Conservation (phyloP, 75 land plant species). For the Isoetes taiwanensis region DNA sequence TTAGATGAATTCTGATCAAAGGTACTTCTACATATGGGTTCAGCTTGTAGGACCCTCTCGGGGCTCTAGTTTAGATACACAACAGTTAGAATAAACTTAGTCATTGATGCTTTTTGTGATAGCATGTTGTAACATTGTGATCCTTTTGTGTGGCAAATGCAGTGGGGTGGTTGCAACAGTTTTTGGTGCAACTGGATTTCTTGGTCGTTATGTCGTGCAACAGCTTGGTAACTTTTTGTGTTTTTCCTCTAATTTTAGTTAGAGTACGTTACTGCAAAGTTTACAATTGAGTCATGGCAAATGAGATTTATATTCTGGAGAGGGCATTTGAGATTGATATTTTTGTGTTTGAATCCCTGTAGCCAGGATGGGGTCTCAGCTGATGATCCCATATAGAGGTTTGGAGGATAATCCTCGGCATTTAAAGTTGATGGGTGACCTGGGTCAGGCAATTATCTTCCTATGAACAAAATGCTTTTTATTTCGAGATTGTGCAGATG, state of each 20-base stretch:
- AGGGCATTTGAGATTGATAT: neutral
- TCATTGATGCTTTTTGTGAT: neutral
- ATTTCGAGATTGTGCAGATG: neutral
- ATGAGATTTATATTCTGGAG: neutral
- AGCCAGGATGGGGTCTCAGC: constrained; percentile 98
- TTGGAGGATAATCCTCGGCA: constrained; percentile 85
- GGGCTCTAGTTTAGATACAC: neutral
- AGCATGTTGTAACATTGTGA: neutral
- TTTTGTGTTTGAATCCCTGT: constrained; percentile 8
- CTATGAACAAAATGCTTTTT: neutral
- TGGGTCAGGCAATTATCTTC: constrained; percentile 66
- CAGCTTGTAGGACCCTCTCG: neutral
- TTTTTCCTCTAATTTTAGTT: no score
- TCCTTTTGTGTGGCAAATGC: constrained; percentile 7
- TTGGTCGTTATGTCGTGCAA: constrained; percentile 90
- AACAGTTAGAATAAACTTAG: neutral
- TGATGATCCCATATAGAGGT: constrained; percentile 89
- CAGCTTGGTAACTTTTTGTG: constrained; percentile 53
- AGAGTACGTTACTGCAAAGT: no score
- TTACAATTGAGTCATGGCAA: neutral
- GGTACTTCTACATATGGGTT: neutral
- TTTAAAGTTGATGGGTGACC: constrained; percentile 95
- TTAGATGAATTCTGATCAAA: neutral
- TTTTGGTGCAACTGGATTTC: constrained; percentile 94
- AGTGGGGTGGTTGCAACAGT: constrained; percentile 93